phyloP scores from a whole-genome alignment of 805 yeast species.

The Sugiyamaella marilandica region DNA sequence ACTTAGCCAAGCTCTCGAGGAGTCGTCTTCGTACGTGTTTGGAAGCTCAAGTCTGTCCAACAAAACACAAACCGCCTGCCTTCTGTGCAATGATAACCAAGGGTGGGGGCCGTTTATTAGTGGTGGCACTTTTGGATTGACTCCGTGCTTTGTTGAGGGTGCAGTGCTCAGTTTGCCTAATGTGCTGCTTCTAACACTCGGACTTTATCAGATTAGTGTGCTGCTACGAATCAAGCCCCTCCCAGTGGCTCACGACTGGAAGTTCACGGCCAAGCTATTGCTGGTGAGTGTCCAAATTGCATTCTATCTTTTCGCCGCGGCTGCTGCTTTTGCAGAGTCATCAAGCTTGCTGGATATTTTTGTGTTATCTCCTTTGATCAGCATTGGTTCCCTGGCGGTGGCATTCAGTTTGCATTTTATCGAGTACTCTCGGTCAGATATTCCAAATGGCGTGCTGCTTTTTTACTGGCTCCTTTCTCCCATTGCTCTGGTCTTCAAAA shows the following conservation, averaged over 20 bases:
- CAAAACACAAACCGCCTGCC: neutral
- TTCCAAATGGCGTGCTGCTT: slow-evolving; percentile 64
- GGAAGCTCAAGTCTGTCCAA: neutral
- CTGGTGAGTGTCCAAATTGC: slow-evolving; percentile 20
- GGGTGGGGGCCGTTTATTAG: slow-evolving; percentile 37
- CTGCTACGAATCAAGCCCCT: slow-evolving; percentile 24
- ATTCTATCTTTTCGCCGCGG: slow-evolving; percentile 13
- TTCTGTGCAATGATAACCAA: slow-evolving; percentile 12
- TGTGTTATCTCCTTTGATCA: slow-evolving; percentile 36
- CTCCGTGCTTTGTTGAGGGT: slow-evolving; percentile 40
- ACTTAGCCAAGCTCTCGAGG: neutral
- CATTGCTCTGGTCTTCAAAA: slow-evolving; percentile 43
- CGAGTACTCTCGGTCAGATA: slow-evolving; percentile 61
- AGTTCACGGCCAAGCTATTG: slow-evolving; percentile 20
- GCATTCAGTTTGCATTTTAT: slow-evolving; percentile 58
- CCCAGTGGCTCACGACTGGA: slow-evolving; percentile 23
- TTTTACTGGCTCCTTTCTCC: slow-evolving; percentile 68
- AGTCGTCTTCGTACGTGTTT: neutral
- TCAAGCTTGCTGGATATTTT: slow-evolving; percentile 29
- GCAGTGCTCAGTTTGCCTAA: slow-evolving; percentile 29
- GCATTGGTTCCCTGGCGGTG: slow-evolving; percentile 44
- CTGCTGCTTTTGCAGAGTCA: slow-evolving; percentile 12
- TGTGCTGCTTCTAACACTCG: slow-evolving; percentile 28
- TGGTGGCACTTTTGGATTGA: slow-evolving; percentile 24
- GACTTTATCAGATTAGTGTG: slow-evolving; percentile 25